Evolutionary conservation across 2,329 filamentous ascomycete genomes (phyloP).

Genomic region (Didymella pomorum): DNA sequence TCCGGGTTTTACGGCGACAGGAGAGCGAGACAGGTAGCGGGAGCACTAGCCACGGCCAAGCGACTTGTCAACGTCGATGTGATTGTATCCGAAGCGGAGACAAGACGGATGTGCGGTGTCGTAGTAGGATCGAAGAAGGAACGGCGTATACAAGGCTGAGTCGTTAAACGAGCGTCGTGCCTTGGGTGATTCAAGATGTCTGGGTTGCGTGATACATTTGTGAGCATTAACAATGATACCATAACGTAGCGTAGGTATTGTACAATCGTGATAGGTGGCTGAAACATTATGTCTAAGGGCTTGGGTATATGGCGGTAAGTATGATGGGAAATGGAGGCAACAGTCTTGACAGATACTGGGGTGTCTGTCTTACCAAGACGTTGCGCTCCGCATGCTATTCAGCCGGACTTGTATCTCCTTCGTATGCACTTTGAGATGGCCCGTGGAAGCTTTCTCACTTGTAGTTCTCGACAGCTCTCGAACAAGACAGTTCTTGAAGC

Average conservation of each 20-base stretch:
- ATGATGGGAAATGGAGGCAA: neutral
- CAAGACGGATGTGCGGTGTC: slow-evolving; percentile 5
- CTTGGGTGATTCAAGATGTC: neutral
- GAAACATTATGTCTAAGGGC: slow-evolving; percentile 11
- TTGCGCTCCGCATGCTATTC: slow-evolving; percentile 13
- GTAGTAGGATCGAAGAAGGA: neutral
- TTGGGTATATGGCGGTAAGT: slow-evolving; percentile 13
- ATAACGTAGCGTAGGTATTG: neutral
- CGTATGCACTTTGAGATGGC: slow-evolving; percentile 25
- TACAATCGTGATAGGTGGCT: neutral
- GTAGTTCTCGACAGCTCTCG: slow-evolving; percentile 41
- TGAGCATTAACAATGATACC: neutral
- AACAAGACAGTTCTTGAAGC: slow-evolving; percentile 43
- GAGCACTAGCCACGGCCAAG: slow-evolving; percentile 7
- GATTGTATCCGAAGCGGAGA: neutral
- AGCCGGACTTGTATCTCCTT: slow-evolving; percentile 22
- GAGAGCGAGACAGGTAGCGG: neutral
- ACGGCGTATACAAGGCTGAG: neutral
- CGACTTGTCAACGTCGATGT: neutral
- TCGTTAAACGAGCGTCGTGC: neutral
- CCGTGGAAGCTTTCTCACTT: slow-evolving; percentile 19
- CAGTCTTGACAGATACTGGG: too few species aligned
- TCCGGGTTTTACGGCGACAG: too few species aligned
- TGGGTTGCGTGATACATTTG: neutral
- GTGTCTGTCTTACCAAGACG: slow-evolving; percentile 6